A percentile compares a stretch with the other conserved stretches of the same genome.
Conservation (phyloP, 192 early-diverging fungal species). For the Paraglomus brasilianum region DNA sequence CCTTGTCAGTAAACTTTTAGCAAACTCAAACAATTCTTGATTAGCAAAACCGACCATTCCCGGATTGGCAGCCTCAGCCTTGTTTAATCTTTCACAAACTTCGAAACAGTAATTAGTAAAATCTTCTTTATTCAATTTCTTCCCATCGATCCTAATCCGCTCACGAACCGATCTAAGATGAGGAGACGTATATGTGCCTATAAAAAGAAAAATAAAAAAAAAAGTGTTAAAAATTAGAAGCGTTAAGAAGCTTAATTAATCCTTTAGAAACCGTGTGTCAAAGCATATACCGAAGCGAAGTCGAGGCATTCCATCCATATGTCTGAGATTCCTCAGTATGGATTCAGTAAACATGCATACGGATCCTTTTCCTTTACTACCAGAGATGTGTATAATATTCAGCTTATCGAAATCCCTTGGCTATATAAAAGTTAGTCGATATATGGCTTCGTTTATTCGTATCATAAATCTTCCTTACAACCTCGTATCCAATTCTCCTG, state of each 20-base stretch:
- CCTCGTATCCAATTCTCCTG: constrained; percentile 73
- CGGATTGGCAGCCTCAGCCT: constrained; percentile 33
- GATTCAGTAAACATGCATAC: constrained; percentile 81
- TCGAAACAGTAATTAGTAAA: constrained; percentile 82
- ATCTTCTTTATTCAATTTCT: constrained; percentile 63
- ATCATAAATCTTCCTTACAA: constrained; percentile 31
- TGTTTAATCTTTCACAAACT: constrained; percentile 73
- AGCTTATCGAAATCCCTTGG: constrained; percentile 70
- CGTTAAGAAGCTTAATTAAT: neutral
- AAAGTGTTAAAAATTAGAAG: constrained; percentile 4
- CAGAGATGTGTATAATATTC: constrained; percentile 78
- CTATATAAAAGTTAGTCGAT: constrained; percentile 31
- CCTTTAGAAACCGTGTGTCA: neutral
- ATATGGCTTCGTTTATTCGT: neutral
- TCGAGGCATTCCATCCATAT: no score
- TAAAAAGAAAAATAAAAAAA: constrained; percentile 32
- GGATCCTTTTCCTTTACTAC: constrained; percentile 88
- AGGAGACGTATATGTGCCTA: constrained; percentile 90
- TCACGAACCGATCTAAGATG: constrained; percentile 92
- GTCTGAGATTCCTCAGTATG: constrained; percentile 55
- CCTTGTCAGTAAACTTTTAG: no score
- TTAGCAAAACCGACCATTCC: no score
- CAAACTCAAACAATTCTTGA: no score
- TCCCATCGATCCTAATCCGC: constrained; percentile 90
- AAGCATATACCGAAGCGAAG: no score